These are phyloP conservation scores for Phycomyces nitens DNA, from an alignment of 192 early-diverging fungal species.

Conservation along the genomic window DNA sequence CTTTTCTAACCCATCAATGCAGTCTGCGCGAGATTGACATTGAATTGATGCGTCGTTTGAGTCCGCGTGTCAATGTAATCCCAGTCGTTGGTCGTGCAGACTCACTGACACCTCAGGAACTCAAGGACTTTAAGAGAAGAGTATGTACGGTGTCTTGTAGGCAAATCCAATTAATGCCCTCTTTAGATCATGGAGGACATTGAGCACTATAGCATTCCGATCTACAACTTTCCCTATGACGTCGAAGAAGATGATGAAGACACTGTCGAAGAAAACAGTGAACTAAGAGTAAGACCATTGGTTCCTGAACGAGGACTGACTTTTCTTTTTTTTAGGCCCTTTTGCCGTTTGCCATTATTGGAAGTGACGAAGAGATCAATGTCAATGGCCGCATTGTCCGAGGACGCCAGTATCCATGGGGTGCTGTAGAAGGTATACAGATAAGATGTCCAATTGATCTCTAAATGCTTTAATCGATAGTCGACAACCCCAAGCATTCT, in stretches of 20 bases:
- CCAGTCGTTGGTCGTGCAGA: constrained; percentile 94
- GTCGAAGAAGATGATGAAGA: constrained; percentile 97
- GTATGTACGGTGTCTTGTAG: no score
- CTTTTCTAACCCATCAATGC: neutral
- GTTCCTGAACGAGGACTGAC: no score
- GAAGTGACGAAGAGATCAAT: constrained; percentile 84
- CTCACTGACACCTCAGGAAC: constrained; percentile 82
- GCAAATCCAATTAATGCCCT: neutral
- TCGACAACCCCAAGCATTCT: constrained; percentile 96
- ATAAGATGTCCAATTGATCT: neutral
- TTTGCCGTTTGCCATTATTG: constrained; percentile 95
- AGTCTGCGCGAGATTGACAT: constrained; percentile 92
- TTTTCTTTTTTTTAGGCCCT: constrained; percentile 43
- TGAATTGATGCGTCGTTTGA: constrained; percentile 88
- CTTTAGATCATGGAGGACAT: constrained; percentile 91
- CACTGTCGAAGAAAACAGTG: constrained; percentile 96
- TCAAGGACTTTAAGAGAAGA: constrained; percentile 84
- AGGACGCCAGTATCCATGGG: constrained; percentile 94
- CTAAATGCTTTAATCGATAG: constrained; percentile 21
- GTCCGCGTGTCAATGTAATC: constrained; percentile 91
- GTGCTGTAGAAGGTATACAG: constrained; percentile 73
- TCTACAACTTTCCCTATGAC: constrained; percentile 96
- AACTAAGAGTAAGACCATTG: constrained; percentile 56
- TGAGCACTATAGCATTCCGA: constrained; percentile 89
- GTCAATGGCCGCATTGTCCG: constrained; percentile 87